Evolutionary conservation across 345 rosid species (phyloP).

Genomic region (Eucalyptus urophylla): DNA sequence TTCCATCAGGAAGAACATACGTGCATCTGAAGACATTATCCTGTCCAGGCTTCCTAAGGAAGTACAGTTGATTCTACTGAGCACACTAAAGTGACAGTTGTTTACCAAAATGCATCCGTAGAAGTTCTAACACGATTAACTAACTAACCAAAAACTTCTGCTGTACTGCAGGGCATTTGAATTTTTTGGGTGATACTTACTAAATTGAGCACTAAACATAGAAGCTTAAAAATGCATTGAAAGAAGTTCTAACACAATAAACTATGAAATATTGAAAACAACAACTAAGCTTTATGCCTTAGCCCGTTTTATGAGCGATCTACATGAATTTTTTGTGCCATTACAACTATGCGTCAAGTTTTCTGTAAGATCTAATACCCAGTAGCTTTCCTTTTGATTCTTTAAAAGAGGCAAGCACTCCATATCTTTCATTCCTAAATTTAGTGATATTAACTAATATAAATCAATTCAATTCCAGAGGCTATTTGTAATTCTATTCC

Average conservation of each 20-base stretch:
- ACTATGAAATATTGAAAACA: not conserved
- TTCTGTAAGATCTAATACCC: not conserved
- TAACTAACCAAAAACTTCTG: not conserved
- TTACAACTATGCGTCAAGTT: not conserved
- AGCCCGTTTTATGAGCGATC: not conserved
- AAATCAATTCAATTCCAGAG: not conserved
- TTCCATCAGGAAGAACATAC: conserved; percentile 84
- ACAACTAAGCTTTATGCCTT: not conserved
- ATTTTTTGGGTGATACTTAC: not conserved
- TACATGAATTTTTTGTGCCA: not conserved
- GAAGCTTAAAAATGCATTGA: not conserved
- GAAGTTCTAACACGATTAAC: not conserved
- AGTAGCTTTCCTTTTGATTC: not conserved
- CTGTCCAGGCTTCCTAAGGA: conserved; percentile 40
- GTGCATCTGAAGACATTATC: conserved; percentile 53
- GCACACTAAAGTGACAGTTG: not conserved
- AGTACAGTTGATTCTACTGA: not conserved
- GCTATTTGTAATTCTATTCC: not conserved
- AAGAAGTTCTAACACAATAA: not conserved
- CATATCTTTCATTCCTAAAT: not conserved
- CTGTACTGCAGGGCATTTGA: not conserved
- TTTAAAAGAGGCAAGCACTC: not conserved
- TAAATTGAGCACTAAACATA: not conserved
- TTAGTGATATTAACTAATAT: not conserved
- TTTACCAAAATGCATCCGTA: not conserved